Base-by-base conservation (phyloP, 441 rosid species). In the Pelargonium fulgidum region DNA sequence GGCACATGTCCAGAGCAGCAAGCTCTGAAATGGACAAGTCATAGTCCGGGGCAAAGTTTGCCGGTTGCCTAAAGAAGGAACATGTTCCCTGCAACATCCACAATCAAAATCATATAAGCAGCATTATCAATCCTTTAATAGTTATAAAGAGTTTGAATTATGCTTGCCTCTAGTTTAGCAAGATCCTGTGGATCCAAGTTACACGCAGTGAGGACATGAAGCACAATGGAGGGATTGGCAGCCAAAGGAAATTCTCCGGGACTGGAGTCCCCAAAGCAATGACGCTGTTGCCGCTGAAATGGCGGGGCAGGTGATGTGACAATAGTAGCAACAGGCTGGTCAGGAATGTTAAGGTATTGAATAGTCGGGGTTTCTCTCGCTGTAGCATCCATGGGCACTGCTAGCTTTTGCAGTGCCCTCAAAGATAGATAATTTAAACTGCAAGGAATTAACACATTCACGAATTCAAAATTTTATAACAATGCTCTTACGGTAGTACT, bases 241-340 rank as follows among this genome's bases (percentile, higher is more conserved):
- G 99, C 94, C 75, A 94, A 81, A 12, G 99, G 99, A 75, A 94
- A 94, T 65, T 92, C 99, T 77, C 99, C 99, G 20, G 98, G 97
- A 48, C 75, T 72, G 14, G 90, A 82, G 72, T 90, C 88, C 79
- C 98, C 97, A 29, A 78, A 86, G 76, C 96, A 90, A 72, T 89
- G 98, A 0, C 93, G 94, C 26, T 82, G 89, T 64, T 83, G 87
- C 66, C 98, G 80, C 72, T 83, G 96, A 76, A 81, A 84, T 70
- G 87, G 69, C 7, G 86, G 66, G 39, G 81, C 65, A 54, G 89
- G 80, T 76, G 89, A 77, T 70, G 85, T 75, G 22, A 82, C 86
- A 68, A 87, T 73, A 47, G 87, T 79, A 19, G 92, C 73, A 58
- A 83, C 79, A 17, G 94, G 81, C 76, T 92, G 94, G 41, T 92